A percentile compares a stretch with the other conserved stretches of the same genome.
Evolutionary conservation across 305 asterid species (phyloP).

Genomic region (Solanum hybrid): DNA sequence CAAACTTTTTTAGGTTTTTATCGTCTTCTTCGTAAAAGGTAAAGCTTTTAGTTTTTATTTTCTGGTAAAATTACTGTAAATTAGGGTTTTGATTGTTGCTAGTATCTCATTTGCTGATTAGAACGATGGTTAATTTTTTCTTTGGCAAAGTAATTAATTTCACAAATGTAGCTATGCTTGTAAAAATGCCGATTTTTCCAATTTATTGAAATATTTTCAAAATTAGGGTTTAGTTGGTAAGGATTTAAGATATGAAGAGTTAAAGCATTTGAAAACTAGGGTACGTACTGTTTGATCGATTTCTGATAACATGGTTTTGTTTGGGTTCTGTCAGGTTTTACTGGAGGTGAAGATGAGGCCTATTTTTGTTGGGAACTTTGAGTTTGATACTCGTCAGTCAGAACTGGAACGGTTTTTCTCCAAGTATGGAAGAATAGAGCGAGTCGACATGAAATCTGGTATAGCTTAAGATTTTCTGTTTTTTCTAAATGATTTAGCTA

Average conservation of each 20-base stretch:
- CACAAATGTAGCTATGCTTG: not conserved
- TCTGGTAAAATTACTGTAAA: not conserved
- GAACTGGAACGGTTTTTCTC: conserved; percentile 62
- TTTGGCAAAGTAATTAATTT: not conserved
- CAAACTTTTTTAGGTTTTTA: not conserved
- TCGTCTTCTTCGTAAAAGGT: not conserved
- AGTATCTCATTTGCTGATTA: not conserved
- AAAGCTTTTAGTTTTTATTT: not conserved
- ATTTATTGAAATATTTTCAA: not conserved
- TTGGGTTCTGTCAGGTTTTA: not conserved
- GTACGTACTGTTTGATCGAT: not conserved
- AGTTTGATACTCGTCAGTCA: conserved; percentile 61
- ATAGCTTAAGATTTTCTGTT: not conserved
- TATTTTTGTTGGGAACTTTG: conserved; percentile 59
- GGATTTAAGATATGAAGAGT: not conserved
- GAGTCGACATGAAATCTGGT: conserved; percentile 82
- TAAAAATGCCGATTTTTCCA: not conserved
- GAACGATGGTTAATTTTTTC: not conserved
- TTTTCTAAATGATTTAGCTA: not conserved
- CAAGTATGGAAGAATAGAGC: conserved; percentile 66
- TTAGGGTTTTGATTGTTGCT: not conserved
- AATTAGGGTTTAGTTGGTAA: not conserved
- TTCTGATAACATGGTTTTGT: not conserved
- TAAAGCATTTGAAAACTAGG: not conserved
- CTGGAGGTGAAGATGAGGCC: conserved; percentile 35